Evolutionary conservation across 495 filamentous ascomycete genomes (phyloP), one percentile per base, ranked within the genome.

Genomic region (Chaetomium tenue): DNA sequence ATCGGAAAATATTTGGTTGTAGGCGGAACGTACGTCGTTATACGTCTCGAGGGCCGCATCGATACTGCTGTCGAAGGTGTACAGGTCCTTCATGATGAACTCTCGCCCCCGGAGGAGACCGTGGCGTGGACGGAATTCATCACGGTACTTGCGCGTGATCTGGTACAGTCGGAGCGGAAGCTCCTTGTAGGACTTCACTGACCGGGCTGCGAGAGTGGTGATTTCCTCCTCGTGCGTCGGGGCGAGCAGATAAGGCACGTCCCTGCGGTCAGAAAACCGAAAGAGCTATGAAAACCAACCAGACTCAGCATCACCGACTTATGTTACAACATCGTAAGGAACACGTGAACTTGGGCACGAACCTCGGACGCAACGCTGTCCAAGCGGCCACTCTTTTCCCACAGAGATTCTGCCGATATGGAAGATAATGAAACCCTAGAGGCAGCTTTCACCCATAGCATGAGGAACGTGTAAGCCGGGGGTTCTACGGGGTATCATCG

Each of bases 141-240:
- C 93, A 55, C 94, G 86, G 70, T 97, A 98, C 77, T 98, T 98
- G 48, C 93, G 85, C 7, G 91, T 86, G 58, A 96, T 93, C 73
- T 98, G 94, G 72, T 98, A 98, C 2, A 98, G 82, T 30, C 91
- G 83, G 13, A 98, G 70, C 8, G 94, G 94, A 4, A 98, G 82
- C 25, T 91, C 87, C 71, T 91, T 92, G 73, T 97, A 92, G 3
- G 91, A 96, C 55, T 88, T 86, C n/a, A 91, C 81, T 25, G 88
- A 81, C 54, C 81, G 83, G 2, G 85, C 85, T 3, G 95, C 89
- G 15, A 98, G 81, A 0, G 84, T 74, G 0, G 94, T 98, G 61
- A 98, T 92, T 71, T 98, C 94, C 73, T 98, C 94, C 70, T 98
- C 94, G 67, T 98, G 95, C 0, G 94, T 98, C 2, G 94, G 94